Base-by-base conservation (phyloP, 2,329 filamentous ascomycete species). In the Dothideomycetidae sp. region DNA sequence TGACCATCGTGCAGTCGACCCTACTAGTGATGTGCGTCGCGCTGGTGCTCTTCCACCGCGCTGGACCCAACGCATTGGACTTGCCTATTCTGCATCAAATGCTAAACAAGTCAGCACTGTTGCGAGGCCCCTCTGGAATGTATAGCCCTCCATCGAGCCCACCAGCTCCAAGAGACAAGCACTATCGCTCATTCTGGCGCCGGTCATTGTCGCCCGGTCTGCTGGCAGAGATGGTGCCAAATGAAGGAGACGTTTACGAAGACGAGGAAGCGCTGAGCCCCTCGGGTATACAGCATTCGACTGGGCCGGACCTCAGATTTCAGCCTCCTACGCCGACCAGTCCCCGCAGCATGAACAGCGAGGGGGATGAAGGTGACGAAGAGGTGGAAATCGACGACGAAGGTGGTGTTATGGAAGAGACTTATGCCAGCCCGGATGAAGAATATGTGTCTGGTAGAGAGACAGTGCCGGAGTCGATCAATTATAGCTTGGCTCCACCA, bases 1-100 rank as follows among this genome's bases (percentile, higher is more conserved):
- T 96, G 75, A 82, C 82, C 3, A 90, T 96, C 41, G 73, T 93
- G 21, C 90, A 96, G 57, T 85, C 81, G 31, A 73, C 92, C 4
- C 69, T 98, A 5, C 71, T 96, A 4, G 71, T 96, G 1, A 75
- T 88, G 31, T 93, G 85, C 49, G 72, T 98, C 7, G 77, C 81
- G 0, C 68, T 98, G 1, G 82, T 94, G 14, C 77, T 96, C 26
- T 94, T 96, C 21, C 21, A 26, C n/a, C 21, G 21, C 7, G 21
- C 21, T 7, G 21, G 21, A 7, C 21, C 21, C n/a, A 26, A 26
- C n/a, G 21, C 21, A 5, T 44, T 59, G 1, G 63, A 65, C 30
- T 48, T 64, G 14, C 63, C 63, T 1, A 55, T 66, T 19, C 56
- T 62, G 38, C 62, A 64, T 43, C 61, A 65, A 29, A 54, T 66